phyloP scores from a whole-genome alignment of 352 stramenopile genomes.

The Phytophthora melonis region DNA sequence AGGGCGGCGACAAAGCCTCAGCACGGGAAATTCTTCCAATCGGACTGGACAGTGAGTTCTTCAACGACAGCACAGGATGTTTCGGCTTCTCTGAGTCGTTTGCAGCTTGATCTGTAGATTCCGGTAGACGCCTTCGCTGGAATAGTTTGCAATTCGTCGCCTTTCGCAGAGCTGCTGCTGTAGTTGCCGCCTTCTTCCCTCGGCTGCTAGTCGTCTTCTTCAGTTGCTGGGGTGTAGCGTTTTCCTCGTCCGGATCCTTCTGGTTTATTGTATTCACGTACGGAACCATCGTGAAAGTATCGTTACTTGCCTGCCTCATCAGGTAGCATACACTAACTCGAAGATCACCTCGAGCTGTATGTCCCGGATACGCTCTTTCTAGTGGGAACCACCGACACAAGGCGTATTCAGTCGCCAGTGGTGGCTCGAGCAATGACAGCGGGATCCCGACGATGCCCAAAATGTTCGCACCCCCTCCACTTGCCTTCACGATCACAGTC shows the following conservation, averaged over 20 bases:
- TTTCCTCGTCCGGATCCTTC: neutral
- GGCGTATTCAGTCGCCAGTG: slow-evolving; percentile 51
- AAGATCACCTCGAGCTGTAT: slow-evolving; percentile 55
- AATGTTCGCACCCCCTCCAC: neutral
- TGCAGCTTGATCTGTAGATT: neutral
- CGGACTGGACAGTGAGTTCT: slow-evolving; percentile 19
- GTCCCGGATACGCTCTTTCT: slow-evolving; percentile 41
- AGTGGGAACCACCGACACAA: slow-evolving; percentile 75
- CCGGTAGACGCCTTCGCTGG: neutral
- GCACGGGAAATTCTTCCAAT: slow-evolving; percentile 40
- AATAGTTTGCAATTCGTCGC: neutral
- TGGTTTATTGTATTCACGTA: slow-evolving; percentile 28
- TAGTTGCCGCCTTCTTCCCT: slow-evolving; percentile 7
- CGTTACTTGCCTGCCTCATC: slow-evolving; percentile 34
- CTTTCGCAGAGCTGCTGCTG: neutral
- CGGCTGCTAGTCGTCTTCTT: slow-evolving; percentile 1
- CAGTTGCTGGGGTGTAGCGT: slow-evolving; percentile 1
- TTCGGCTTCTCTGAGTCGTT: slow-evolving; percentile 1
- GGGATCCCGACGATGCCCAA: slow-evolving; percentile 55
- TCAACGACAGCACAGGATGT: slow-evolving; percentile 18
- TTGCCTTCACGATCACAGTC: slow-evolving; percentile 24
- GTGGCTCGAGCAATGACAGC: slow-evolving; percentile 58
- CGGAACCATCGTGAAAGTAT: slow-evolving; percentile 42
- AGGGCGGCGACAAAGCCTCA: slow-evolving; percentile 62
- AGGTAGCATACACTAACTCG: slow-evolving; percentile 49